Percentiles rank a stretch among this genome's conserved stretches.
phyloP scores from a whole-genome alignment of 805 yeast species.

The Helenozyma baotianmanensis region DNA sequence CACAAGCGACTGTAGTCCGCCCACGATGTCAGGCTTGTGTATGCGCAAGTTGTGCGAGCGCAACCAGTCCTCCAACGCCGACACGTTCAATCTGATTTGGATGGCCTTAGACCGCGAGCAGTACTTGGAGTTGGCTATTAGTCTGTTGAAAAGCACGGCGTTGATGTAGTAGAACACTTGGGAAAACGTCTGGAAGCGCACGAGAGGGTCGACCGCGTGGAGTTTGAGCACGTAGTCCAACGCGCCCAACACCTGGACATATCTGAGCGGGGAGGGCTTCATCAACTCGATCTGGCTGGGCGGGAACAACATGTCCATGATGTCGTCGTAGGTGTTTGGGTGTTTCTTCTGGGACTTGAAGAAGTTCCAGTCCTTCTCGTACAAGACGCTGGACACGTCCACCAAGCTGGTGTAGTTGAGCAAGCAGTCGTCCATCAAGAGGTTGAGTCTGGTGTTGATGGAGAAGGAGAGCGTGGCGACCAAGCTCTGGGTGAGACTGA shows the following conservation, averaged over 20 bases:
- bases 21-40: conserved; percentile 27
- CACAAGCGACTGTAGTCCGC: conserved; percentile 21
- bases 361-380: conserved; percentile 63
- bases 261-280: conserved; percentile 83
- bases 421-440: conserved; percentile 59
- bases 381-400: conserved; percentile 70
- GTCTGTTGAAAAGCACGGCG: conserved; percentile 64
- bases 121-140: conserved; percentile 63
- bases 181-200: conserved; percentile 74
- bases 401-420: conserved; percentile 79
- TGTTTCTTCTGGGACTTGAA: conserved; percentile 42
- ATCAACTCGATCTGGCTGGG: conserved; percentile 76
- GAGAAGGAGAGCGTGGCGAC: conserved; percentile 64
- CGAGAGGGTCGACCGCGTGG: conserved; percentile 72
- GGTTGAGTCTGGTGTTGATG: conserved; percentile 54
- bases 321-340: conserved; percentile 63
- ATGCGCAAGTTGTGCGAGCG: conserved; percentile 57
- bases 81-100: conserved; percentile 82
- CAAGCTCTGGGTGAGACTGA: conserved; percentile 51
- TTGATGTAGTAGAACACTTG: conserved; percentile 78
- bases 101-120: conserved; percentile 80
- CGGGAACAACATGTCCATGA: conserved; percentile 73
- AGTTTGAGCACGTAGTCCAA: conserved; percentile 78
- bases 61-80: conserved; percentile 91
- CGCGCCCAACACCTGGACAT: conserved; percentile 86